Evolutionary conservation across 441 rosid species (phyloP).

Genomic region (Bocquillonia castaneifolia): DNA sequence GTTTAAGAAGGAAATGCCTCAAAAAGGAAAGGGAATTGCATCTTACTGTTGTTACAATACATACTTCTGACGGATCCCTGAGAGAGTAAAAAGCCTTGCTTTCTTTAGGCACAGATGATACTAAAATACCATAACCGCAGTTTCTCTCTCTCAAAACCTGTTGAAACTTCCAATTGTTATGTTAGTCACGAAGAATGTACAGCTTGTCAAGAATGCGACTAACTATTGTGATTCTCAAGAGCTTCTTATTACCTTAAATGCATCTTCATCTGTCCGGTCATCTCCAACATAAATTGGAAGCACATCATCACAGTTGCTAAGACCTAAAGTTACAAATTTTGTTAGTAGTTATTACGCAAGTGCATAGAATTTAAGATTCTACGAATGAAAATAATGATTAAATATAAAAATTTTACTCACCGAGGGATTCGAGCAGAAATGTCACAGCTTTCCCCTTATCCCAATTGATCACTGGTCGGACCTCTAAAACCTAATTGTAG

Average conservation of each 20-base stretch:
- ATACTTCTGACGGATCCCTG: conserved; percentile 81
- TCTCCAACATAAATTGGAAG: conserved; percentile 96
- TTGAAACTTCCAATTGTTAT: conserved; percentile 1
- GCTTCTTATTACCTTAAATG: conserved; percentile 53
- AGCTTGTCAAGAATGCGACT: too few relatives aligned
- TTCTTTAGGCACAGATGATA: conserved; percentile 76
- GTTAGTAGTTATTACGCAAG: neutral
- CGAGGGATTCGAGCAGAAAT: conserved; percentile 89
- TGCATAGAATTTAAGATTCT: neutral
- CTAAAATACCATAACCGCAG: conserved; percentile 74
- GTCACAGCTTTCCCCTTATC: conserved; percentile 94
- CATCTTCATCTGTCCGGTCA: conserved; percentile 97
- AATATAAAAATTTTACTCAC: conserved; percentile 31
- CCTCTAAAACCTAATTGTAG: conserved; percentile 64
- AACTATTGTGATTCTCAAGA: too few relatives aligned
- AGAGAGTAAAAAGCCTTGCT: conserved; percentile 81
- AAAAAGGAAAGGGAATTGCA: neutral
- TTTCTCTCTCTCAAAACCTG: conserved; percentile 77
- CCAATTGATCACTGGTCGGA: conserved; percentile 90
- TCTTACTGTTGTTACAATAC: neutral
- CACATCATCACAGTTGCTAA: conserved; percentile 64
- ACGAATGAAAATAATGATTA: neutral
- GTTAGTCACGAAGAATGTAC: too few relatives aligned
- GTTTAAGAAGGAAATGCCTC: neutral
- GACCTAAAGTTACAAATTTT: conserved; percentile 35